Percentiles rank a stretch among this genome's conserved stretches.
phyloP scores from a whole-genome alignment of 2,329 filamentous ascomycete species.

The Fusarium heterosporum region DNA sequence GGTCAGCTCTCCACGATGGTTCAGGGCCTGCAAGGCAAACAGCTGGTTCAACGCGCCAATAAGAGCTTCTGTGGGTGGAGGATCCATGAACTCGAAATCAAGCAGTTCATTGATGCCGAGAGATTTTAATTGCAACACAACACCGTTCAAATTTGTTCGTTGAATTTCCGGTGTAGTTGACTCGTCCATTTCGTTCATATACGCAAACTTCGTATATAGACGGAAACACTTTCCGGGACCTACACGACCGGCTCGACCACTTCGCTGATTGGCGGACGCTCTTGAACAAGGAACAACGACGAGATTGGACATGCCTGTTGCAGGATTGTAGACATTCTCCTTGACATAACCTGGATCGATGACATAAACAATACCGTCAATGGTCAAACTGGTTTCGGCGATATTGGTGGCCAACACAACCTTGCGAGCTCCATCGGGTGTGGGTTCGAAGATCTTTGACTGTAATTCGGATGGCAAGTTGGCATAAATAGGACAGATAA shows the following conservation, averaged over 20 bases:
- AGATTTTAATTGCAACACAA: slow-evolving; percentile 88
- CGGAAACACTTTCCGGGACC: slow-evolving; percentile 93
- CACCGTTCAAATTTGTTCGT: slow-evolving; percentile 84
- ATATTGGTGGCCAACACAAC: slow-evolving; percentile 97
- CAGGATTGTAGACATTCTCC: slow-evolving; percentile 91
- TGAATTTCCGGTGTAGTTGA: slow-evolving; percentile 94
- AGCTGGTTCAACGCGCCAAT: slow-evolving; percentile 91
- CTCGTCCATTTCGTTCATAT: slow-evolving; percentile 94
- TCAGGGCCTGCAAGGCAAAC: slow-evolving; percentile 89
- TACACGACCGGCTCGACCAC: slow-evolving; percentile 91
- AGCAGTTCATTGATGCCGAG: slow-evolving; percentile 93
- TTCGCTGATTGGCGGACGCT: slow-evolving; percentile 92
- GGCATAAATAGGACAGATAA: slow-evolving; percentile 94
- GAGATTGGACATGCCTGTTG: slow-evolving; percentile 91
- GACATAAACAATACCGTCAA: slow-evolving; percentile 95
- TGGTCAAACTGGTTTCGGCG: slow-evolving; percentile 93
- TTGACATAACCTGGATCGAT: slow-evolving; percentile 97
- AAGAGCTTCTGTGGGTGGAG: slow-evolving; percentile 88
- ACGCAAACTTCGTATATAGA: slow-evolving; percentile 92
- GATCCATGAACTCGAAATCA: slow-evolving; percentile 96
- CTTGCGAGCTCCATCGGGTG: slow-evolving; percentile 85
- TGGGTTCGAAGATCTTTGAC: slow-evolving; percentile 93
- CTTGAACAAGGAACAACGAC: slow-evolving; percentile 92
- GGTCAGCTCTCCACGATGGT: slow-evolving; percentile 88
- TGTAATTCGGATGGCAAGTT: slow-evolving; percentile 92